These are phyloP conservation scores for Gloeostereum incarnatum DNA, from an alignment of 768 basidiomycete genomes.

Conservation along the genomic window DNA sequence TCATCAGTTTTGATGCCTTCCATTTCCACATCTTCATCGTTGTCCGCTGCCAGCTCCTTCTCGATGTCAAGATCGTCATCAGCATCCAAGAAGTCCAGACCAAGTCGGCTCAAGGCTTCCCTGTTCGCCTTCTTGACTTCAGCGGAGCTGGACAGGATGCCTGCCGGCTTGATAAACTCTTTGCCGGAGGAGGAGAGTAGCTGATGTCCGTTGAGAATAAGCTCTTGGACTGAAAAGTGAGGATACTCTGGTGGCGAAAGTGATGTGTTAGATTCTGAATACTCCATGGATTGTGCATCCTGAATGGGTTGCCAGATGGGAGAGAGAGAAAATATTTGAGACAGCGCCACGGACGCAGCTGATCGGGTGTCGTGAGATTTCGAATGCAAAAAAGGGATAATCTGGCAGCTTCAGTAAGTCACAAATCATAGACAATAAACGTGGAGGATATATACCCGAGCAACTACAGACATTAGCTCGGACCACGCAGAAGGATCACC, in stretches of 20 bases:
- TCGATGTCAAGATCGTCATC: slow-evolving; percentile 83
- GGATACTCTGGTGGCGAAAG: slow-evolving; percentile 50
- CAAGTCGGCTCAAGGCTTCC: slow-evolving; percentile 82
- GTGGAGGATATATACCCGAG: slow-evolving; percentile 46
- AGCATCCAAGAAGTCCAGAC: slow-evolving; percentile 79
- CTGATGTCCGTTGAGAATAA: slow-evolving; percentile 68
- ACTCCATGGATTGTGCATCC: slow-evolving; percentile 17
- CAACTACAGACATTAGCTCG: slow-evolving; percentile 84
- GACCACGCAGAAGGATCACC: slow-evolving; percentile 77
- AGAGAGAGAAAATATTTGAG: slow-evolving; percentile 76
- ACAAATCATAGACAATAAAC: neutral
- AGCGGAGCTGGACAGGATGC: slow-evolving; percentile 60
- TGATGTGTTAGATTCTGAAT: slow-evolving; percentile 15
- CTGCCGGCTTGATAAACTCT: slow-evolving; percentile 73
- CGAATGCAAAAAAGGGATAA: slow-evolving; percentile 85
- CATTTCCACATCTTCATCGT: slow-evolving; percentile 33
- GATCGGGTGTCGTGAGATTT: slow-evolving; percentile 89
- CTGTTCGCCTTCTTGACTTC: slow-evolving; percentile 85
- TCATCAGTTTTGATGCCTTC: slow-evolving; percentile 33
- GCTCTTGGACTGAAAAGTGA: slow-evolving; percentile 65
- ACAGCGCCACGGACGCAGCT: slow-evolving; percentile 83
- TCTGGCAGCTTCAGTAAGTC: slow-evolving; percentile 30
- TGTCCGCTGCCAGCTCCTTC: slow-evolving; percentile 62
- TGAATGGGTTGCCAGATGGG: slow-evolving; percentile 68
- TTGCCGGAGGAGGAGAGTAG: slow-evolving; percentile 91